These are phyloP conservation scores for Aspergillus hortae DNA, from an alignment of 2,329 filamentous ascomycete species.

Conservation along the genomic window DNA sequence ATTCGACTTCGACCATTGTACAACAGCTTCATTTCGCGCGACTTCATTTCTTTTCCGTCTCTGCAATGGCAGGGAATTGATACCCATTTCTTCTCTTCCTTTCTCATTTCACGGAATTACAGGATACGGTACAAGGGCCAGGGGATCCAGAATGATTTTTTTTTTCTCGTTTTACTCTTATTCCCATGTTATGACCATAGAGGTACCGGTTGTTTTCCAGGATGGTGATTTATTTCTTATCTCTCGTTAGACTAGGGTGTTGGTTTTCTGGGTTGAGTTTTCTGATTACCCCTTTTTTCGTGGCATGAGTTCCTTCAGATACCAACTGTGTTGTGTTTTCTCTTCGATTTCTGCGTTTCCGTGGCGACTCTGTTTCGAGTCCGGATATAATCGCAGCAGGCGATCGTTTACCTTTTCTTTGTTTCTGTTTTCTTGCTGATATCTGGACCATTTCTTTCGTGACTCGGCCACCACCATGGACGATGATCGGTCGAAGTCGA, in stretches of 20 bases:
- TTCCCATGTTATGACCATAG: constrained; percentile 37
- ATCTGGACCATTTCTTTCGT: neutral
- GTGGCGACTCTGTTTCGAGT: too few species aligned
- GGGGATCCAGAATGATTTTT: constrained; percentile 17
- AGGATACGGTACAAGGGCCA: constrained; percentile 17
- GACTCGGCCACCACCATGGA: too few species aligned
- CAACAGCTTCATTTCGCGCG: constrained; percentile 26
- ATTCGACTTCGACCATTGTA: constrained; percentile 27
- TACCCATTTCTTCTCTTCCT: constrained; percentile 20
- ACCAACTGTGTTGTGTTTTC: constrained; percentile 21
- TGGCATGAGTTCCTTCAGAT: constrained; percentile 8
- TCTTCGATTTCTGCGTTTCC: constrained; percentile 14
- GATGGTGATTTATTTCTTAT: constrained; percentile 22
- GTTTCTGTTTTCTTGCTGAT: neutral
- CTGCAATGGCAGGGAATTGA: constrained; percentile 24
- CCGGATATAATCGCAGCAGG: constrained; percentile 10
- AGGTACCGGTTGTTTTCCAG: constrained; percentile 34
- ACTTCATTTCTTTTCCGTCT: constrained; percentile 21
- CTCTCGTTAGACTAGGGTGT: constrained; percentile 37
- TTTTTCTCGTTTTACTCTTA: constrained; percentile 7
- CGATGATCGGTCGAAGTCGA: neutral
- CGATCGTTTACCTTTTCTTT: constrained; percentile 8
- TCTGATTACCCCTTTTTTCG: neutral
- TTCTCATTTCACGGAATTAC: constrained; percentile 16
- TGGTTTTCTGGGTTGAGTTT: constrained; percentile 18